A percentile compares a stretch with the other conserved stretches of the same genome.
Conservation (phyloP, 306 rosid species). For the Erythrophleum fordii region DNA sequence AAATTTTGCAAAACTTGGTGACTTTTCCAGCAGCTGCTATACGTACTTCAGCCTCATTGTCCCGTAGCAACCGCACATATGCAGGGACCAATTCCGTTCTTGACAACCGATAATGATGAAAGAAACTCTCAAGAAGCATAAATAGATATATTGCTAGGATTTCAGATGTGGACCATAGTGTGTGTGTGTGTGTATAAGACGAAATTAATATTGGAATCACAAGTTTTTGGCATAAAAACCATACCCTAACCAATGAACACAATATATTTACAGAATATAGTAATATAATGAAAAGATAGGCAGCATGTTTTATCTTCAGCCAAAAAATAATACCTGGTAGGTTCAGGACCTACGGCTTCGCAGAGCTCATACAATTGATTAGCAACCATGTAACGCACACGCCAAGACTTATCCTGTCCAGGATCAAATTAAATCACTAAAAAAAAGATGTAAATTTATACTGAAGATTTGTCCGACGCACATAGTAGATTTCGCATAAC, state of each 20-base stretch:
- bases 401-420: slow-evolving; percentile 95
- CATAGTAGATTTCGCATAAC: not conserved
- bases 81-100: slow-evolving; percentile 96
- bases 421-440: slow-evolving; percentile 35
- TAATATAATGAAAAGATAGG: slow-evolving; percentile 29
- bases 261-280: slow-evolving; percentile 19
- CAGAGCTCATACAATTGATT: slow-evolving; percentile 94
- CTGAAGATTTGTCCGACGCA: not conserved
- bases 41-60: slow-evolving; percentile 98
- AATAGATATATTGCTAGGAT: not conserved
- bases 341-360: slow-evolving; percentile 98
- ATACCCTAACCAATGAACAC: slow-evolving; percentile 33
- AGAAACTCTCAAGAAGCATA: slow-evolving; percentile 24
- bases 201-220: slow-evolving; percentile 17
- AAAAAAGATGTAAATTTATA: not conserved
- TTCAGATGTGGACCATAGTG: slow-evolving; percentile 10
- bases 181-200: slow-evolving; percentile 4
- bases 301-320: slow-evolving; percentile 5
- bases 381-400: slow-evolving; percentile 99
- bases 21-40: slow-evolving; percentile 99
- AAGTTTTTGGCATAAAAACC: slow-evolving; percentile 13
- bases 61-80: slow-evolving; percentile 94
- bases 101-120: slow-evolving; percentile 33
- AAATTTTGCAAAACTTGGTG: slow-evolving; percentile 90
- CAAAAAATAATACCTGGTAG: slow-evolving; percentile 71